A percentile compares a stretch with the other conserved stretches of the same genome.
Conservation (phyloP, 2,329 filamentous ascomycete species). For the Beauveria varroae region DNA sequence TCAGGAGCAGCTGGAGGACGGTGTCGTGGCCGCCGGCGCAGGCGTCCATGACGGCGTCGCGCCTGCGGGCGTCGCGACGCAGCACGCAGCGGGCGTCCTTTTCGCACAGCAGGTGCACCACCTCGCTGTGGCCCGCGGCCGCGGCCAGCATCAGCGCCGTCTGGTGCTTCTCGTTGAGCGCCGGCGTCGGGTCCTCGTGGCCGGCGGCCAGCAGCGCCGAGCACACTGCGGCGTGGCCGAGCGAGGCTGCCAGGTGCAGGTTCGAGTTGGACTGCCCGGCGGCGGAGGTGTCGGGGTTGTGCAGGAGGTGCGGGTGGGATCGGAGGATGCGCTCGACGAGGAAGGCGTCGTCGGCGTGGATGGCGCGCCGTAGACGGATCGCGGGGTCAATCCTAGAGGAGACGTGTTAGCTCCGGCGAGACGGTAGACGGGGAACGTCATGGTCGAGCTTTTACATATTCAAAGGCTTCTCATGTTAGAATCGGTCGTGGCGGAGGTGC, state of each 20-base stretch:
- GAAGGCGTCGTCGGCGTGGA: constrained; percentile 62
- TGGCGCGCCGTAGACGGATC: constrained; percentile 72
- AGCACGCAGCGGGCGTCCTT: constrained; percentile 55
- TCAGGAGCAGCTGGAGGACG: constrained; percentile 56
- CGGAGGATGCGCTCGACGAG: constrained; percentile 72
- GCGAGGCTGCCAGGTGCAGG: constrained; percentile 69
- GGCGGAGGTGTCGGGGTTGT: constrained; percentile 69
- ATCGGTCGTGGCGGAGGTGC: background rate
- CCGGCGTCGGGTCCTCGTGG: constrained; percentile 66
- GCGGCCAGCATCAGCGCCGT: constrained; percentile 78
- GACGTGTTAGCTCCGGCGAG: background rate
- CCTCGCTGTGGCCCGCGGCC: constrained; percentile 59
- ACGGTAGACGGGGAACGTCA: no score
- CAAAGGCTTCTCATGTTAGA: background rate
- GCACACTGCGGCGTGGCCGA: constrained; percentile 64
- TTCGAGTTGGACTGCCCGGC: constrained; percentile 70
- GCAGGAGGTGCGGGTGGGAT: constrained; percentile 61
- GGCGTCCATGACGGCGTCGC: constrained; percentile 66
- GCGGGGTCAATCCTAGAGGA: constrained; percentile 63
- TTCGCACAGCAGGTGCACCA: constrained; percentile 64
- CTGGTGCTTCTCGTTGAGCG: constrained; percentile 71
- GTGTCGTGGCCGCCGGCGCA: constrained; percentile 55
- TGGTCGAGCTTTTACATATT: background rate
- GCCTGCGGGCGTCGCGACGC: constrained; percentile 57
- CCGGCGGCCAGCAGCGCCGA: constrained; percentile 63